phyloP scores from a whole-genome alignment of 176 grass and related monocot species.

The Musa troglodytarum region DNA sequence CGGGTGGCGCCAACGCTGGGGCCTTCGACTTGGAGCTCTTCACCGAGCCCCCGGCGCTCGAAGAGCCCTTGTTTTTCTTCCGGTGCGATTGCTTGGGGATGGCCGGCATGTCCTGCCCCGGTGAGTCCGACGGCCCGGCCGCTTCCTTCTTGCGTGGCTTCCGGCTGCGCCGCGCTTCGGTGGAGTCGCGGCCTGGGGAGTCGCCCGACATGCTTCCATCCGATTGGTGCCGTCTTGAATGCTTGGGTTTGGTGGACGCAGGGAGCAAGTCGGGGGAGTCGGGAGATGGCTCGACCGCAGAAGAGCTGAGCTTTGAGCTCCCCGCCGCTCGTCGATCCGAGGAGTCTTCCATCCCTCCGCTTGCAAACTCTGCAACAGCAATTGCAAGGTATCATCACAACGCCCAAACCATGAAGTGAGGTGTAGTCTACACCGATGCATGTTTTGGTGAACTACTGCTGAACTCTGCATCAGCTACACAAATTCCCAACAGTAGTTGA shows the following conservation, averaged over 20 bases:
- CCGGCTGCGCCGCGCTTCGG: slow-evolving; percentile 46
- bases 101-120: slow-evolving; percentile 45
- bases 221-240: slow-evolving; percentile 64
- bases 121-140: not conserved
- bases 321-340: slow-evolving; percentile 20
- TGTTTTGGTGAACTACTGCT: no score
- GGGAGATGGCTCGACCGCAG: not conserved
- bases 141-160: slow-evolving; percentile 24
- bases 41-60: no score
- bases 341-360: not conserved
- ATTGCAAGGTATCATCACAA: no score
- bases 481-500: no score
- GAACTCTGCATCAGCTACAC: no score
- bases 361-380: no score
- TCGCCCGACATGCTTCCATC: slow-evolving; percentile 35
- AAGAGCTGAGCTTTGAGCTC: not conserved
- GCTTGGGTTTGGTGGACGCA: slow-evolving; percentile 23
- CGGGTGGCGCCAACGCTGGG: not conserved
- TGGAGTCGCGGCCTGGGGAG: slow-evolving; percentile 30
- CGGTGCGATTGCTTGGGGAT: slow-evolving; percentile 74
- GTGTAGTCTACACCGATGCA: no score
- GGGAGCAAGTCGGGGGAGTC: slow-evolving; percentile 21
- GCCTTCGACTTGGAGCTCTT: slow-evolving; percentile 11
- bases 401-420: no score
- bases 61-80: slow-evolving; percentile 16